A percentile compares a stretch with the other conserved stretches of the same genome.
phyloP scores from a whole-genome alignment of 108 stramenopile species.

The Pseudonitzschia pungens region DNA sequence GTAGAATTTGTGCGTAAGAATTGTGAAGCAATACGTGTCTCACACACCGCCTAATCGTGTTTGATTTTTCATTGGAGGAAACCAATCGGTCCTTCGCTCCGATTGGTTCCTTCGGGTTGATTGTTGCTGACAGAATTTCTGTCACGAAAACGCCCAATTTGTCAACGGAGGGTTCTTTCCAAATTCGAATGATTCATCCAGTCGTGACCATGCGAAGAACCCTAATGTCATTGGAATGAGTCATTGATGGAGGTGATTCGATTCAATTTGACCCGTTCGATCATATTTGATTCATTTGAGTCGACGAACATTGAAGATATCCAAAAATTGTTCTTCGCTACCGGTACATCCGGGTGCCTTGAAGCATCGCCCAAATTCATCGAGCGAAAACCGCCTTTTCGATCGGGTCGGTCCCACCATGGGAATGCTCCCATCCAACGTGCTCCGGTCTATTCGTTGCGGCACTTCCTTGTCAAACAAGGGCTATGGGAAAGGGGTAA shows the following conservation, averaged over 20 bases:
- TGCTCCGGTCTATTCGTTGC: no score
- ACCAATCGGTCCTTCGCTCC: neutral
- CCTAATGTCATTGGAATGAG: neutral
- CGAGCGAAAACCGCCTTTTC: neutral
- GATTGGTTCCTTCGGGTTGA: conserved; percentile 11
- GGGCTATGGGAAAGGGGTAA: no score
- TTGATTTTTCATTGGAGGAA: neutral
- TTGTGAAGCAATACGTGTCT: neutral
- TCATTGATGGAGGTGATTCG: neutral
- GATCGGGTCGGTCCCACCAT: neutral
- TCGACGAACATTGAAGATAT: conserved; percentile 11
- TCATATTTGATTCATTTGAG: neutral
- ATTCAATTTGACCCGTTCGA: neutral
- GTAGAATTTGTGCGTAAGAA: neutral
- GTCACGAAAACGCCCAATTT: neutral
- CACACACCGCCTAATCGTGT: neutral
- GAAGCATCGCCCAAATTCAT: neutral
- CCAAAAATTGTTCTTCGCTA: conserved; percentile 9
- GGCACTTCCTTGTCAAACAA: no score
- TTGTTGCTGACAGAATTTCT: conserved; percentile 20
- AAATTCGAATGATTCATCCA: neutral
- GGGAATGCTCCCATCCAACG: neutral
- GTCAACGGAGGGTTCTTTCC: neutral
- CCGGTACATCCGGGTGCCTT: conserved; percentile 8
- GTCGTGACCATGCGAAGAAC: neutral